These are phyloP conservation scores for Ophiostoma ulmi DNA, from an alignment of 2,329 filamentous ascomycete genomes.

Conservation along the genomic window DNA sequence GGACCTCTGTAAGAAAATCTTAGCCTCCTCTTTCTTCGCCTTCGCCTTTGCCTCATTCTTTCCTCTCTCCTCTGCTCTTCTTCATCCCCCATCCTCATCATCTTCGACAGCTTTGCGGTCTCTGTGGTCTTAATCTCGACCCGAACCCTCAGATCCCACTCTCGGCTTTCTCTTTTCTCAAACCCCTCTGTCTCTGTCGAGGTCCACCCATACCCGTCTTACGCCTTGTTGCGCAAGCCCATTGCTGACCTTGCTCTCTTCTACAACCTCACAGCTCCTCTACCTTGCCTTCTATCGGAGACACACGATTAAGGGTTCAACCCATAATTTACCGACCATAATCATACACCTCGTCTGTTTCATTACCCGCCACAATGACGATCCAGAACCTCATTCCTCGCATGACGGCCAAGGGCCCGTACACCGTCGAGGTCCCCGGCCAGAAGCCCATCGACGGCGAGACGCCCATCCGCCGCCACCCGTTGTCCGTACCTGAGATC, in stretches of 20 bases:
- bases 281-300: not conserved
- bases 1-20: slow-evolving; percentile 13
- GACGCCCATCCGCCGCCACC: slow-evolving; percentile 67
- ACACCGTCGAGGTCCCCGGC: slow-evolving; percentile 63
- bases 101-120: not conserved
- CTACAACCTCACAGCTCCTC: not conserved
- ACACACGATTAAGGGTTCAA: not conserved
- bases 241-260: not conserved
- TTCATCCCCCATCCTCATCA: not conserved
- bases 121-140: not conserved
- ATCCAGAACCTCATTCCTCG: slow-evolving; percentile 35
- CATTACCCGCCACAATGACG: slow-evolving; percentile 2
- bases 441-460: slow-evolving; percentile 62
- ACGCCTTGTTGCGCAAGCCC: not conserved
- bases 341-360: not conserved
- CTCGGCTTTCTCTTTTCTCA: not conserved
- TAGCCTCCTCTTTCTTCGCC: not conserved
- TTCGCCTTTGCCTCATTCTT: not conserved
- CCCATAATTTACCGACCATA: not conserved
- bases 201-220: not conserved
- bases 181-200: not conserved
- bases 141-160: not conserved
- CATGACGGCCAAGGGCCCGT: slow-evolving; percentile 57
- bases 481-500: slow-evolving; percentile 57
- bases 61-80: not conserved